Evolutionary conservation across 192 early-diverging fungal species (phyloP), one percentile per base, ranked within the genome.

Genomic region (Linnemannia hyalina): DNA sequence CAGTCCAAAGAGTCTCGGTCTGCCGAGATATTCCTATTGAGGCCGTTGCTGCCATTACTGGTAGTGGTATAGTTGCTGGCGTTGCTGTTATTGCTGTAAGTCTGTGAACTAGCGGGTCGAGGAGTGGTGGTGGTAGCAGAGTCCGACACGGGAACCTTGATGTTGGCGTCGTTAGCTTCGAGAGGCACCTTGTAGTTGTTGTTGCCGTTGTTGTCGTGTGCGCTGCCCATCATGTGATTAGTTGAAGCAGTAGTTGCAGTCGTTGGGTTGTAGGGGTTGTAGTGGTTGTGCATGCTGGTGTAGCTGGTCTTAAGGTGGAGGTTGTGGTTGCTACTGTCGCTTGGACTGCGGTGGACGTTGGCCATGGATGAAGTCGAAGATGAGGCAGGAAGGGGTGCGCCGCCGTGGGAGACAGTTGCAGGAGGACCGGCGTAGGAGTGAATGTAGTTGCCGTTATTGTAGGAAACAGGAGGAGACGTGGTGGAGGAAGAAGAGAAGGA

Each of bases 101-200:
- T 71, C 13, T 85, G 52, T 32, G 60, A 65, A 71, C 78, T 80
- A 15, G 70, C 41, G 42, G 46, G 20, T 44, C 78, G 72, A 22
- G 69, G 68, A 18, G 49, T 22, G 16, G 49, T 52, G 49, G 49
- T 22, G 8, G 29, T 41, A 3, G 55, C 36, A 26, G 44, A n/a
- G 42, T 77, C 72, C 2, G 73, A 29, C 15, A 88, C 70, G 29
- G 82, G 82, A 0, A 88, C 77, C 26, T 83, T 88, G 68, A 84
- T 72, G 29, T 60, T 77, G 54, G 73, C 65, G n/a, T 60, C 70
- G 47, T 36, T 72, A 26, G 36, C 42, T 16, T 84, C 77, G 40
- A 84, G 52, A 0, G 82, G 68, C 26, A 80, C 76, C 63, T 78
- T 83, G 73, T 83, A 83, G 49, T 65, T 65, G 29, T 60, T 77